Evolutionary conservation across 1,139 yeast genomes (phyloP).

Genomic region (Suhomyces kunorum): DNA sequence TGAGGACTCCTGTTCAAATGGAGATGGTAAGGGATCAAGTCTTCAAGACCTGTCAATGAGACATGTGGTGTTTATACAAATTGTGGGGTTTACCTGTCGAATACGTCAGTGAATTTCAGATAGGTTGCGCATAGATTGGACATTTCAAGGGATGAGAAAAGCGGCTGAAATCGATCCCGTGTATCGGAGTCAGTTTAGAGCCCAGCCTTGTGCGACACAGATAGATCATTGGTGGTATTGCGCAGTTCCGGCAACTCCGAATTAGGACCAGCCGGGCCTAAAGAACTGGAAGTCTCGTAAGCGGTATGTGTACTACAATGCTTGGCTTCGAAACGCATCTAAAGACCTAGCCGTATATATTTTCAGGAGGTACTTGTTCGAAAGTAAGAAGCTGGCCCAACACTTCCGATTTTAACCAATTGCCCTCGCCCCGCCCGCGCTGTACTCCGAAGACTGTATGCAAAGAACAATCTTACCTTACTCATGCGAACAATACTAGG

Average conservation of each 20-base stretch:
- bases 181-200: conserved; percentile 5
- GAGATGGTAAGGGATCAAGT: not conserved
- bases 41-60: no score
- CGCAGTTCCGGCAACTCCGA: conserved; percentile 1
- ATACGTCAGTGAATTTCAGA: not conserved
- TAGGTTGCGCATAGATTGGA: not conserved
- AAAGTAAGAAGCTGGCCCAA: not conserved
- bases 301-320: no score
- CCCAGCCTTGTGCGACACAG: conserved; percentile 3
- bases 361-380: no score
- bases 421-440: not conserved
- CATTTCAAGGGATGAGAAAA: conserved; percentile 4
- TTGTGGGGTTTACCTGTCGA: not conserved
- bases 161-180: conserved; percentile 1
- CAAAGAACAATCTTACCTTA: conserved; percentile 2
- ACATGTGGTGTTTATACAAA: no score
- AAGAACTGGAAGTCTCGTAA: no score
- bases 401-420: not conserved
- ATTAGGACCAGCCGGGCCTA: no score
- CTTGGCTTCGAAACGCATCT: no score
- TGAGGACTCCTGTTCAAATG: not conserved
- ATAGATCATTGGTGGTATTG: no score
- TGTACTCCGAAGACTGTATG: conserved; percentile 9
- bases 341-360: no score
- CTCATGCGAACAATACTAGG: conserved; percentile 4